Conservation (phyloP, 2,329 filamentous ascomycete genomes). For the Fusarium bulbicola region DNA sequence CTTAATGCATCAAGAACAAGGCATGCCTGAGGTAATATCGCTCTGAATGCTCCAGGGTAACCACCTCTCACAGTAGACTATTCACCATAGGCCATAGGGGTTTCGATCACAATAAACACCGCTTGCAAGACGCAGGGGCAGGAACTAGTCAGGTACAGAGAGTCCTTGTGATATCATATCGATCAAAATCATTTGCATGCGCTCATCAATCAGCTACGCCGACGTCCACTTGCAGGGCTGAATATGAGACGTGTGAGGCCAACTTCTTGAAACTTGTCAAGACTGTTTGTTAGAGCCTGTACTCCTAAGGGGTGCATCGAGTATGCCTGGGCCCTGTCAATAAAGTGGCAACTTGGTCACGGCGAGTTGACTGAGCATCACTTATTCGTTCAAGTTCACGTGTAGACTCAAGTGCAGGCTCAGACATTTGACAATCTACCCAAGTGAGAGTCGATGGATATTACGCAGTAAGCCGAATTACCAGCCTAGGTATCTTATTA, state of each 20-base stretch:
- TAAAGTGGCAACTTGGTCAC: neutral
- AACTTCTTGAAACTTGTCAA: slow-evolving; percentile 27
- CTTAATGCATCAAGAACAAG: neutral
- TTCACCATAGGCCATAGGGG: neutral
- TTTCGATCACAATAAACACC: slow-evolving; percentile 3
- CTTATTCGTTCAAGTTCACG: neutral
- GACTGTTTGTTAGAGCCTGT: neutral
- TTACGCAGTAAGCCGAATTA: neutral
- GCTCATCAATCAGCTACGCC: slow-evolving; percentile 25
- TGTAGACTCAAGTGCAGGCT: neutral
- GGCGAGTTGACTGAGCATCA: neutral
- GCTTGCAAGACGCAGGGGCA: slow-evolving; percentile 30
- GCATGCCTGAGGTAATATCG: neutral
- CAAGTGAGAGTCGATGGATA: slow-evolving; percentile 5
- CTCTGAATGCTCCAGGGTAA: neutral
- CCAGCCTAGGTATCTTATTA: slow-evolving; percentile 28
- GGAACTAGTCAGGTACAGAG: slow-evolving; percentile 21
- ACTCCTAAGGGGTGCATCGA: neutral
- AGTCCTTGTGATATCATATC: slow-evolving; percentile 20
- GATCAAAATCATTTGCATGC: neutral
- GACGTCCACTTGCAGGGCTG: slow-evolving; percentile 18
- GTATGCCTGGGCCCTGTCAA: neutral
- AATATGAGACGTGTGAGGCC: slow-evolving; percentile 35
- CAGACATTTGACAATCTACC: neutral
- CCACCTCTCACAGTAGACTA: neutral